Evolutionary conservation across 176 grass and related monocot species (phyloP).

Genomic region (Coix lacrymajobi): DNA sequence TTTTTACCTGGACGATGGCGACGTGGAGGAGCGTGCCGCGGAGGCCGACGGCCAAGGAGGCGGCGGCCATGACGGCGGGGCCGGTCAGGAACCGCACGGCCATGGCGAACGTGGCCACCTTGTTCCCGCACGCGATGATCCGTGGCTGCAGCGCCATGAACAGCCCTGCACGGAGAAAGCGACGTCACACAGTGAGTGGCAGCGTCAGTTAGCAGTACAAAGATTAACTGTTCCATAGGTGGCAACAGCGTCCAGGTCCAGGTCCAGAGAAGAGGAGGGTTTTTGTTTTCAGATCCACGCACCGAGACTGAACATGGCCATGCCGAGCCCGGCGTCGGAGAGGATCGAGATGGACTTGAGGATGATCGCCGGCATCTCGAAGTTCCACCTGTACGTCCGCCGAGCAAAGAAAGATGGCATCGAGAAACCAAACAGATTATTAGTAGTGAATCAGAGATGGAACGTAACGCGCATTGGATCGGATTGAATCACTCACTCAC

Average conservation of each 20-base stretch:
- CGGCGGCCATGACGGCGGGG: constrained; percentile 83
- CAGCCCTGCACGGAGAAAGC: constrained; percentile 48
- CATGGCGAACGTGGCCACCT: constrained; percentile 82
- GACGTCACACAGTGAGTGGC: background rate
- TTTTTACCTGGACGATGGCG: constrained; percentile 88
- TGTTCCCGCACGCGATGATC: constrained; percentile 98
- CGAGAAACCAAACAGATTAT: background rate
- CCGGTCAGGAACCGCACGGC: constrained; percentile 85
- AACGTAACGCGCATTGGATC: background rate
- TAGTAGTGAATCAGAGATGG: background rate
- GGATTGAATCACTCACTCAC: background rate
- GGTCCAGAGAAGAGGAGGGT: too few relatives aligned
- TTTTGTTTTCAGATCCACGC: constrained; percentile 6
- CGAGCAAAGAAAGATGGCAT: background rate
- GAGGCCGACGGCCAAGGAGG: constrained; percentile 90
- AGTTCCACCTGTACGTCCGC: constrained; percentile 55
- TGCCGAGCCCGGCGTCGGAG: constrained; percentile 96
- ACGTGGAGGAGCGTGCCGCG: constrained; percentile 83
- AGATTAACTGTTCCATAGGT: constrained; percentile 12
- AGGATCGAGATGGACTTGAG: constrained; percentile 88
- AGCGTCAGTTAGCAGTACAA: background rate
- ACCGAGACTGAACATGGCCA: constrained; percentile 99
- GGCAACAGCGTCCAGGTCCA: too few relatives aligned
- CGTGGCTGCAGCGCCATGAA: constrained; percentile 99
- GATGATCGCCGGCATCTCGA: constrained; percentile 89